A percentile compares a stretch with the other conserved stretches of the same genome.
These are phyloP conservation scores for Kodamaea neixiangensis DNA, from an alignment of 805 yeast species.

Conservation along the genomic window DNA sequence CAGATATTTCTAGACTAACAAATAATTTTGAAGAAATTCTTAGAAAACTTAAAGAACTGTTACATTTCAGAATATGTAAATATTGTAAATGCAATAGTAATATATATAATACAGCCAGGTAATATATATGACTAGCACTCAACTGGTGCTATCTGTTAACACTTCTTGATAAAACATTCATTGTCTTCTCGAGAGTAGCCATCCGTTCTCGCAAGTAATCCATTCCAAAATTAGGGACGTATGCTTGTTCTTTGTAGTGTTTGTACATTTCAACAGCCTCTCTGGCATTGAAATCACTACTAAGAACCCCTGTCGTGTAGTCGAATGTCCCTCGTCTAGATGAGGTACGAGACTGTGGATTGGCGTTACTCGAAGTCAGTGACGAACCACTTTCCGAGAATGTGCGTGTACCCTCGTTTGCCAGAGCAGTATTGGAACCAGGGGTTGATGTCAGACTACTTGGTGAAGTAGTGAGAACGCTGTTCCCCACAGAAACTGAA, in stretches of 20 bases:
- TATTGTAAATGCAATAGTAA: too few relatives aligned
- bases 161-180: constrained; percentile 7
- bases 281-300: constrained; percentile 29
- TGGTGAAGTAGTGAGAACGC: background rate
- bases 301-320: constrained; percentile 26
- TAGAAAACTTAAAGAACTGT: too few relatives aligned
- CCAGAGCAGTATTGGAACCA: constrained; percentile 13
- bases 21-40: too few relatives aligned
- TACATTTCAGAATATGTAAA: too few relatives aligned
- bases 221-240: constrained; percentile 12
- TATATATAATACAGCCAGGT: background rate
- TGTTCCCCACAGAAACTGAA: background rate
- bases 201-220: constrained; percentile 15
- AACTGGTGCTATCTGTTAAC: background rate
- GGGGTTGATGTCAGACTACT: constrained; percentile 11
- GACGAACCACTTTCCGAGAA: constrained; percentile 7
- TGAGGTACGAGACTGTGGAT: background rate
- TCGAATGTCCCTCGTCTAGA: constrained; percentile 17
- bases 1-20: too few relatives aligned
- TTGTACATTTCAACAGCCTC: constrained; percentile 13
- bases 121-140: background rate
- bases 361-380: background rate
- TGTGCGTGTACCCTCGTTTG: background rate
- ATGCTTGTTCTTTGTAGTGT: constrained; percentile 11
- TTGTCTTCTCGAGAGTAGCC: constrained; percentile 17